Evolutionary conservation across 2,329 filamentous ascomycete genomes (phyloP).

Genomic region (Emmonsiellopsis sp.): DNA sequence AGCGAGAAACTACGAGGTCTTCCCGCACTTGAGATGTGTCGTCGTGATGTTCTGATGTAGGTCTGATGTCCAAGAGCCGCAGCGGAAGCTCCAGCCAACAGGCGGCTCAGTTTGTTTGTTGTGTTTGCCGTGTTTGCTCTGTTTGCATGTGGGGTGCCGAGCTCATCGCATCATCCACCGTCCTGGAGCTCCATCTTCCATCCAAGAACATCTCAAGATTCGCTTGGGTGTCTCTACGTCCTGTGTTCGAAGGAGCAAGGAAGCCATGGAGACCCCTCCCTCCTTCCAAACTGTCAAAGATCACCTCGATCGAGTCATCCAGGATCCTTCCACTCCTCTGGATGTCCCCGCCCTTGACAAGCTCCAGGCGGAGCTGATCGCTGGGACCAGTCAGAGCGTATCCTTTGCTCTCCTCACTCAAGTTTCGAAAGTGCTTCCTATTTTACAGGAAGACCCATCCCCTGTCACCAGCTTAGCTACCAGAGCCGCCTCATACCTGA

Average conservation of each 20-base stretch:
- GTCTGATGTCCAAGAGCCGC: not conserved
- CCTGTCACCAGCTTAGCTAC: constrained; percentile 45
- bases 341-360: constrained; percentile 42
- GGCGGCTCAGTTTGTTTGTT: not conserved
- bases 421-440: constrained; percentile 42
- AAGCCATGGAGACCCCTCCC: constrained; percentile 25
- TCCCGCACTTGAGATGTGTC: not conserved
- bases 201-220: not conserved
- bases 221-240: not conserved
- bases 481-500: constrained; percentile 40
- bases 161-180: constrained; percentile 3
- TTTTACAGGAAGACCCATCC: constrained; percentile 49
- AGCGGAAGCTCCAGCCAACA: not conserved
- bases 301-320: constrained; percentile 37
- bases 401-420: constrained; percentile 33
- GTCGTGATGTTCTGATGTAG: not conserved
- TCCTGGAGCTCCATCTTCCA: not conserved
- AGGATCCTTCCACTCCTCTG: constrained; percentile 36
- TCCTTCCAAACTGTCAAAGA: constrained; percentile 25
- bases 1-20: not conserved
- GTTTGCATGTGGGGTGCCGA: constrained; percentile 11
- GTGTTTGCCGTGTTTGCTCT: constrained; percentile 8
- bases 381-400: constrained; percentile 25
- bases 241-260: no score
- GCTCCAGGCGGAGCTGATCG: constrained; percentile 36